A percentile compares a stretch with the other conserved stretches of the same genome.
Evolutionary conservation across 2,329 filamentous ascomycete species (phyloP).

Genomic region (Aspergillus udagawae): DNA sequence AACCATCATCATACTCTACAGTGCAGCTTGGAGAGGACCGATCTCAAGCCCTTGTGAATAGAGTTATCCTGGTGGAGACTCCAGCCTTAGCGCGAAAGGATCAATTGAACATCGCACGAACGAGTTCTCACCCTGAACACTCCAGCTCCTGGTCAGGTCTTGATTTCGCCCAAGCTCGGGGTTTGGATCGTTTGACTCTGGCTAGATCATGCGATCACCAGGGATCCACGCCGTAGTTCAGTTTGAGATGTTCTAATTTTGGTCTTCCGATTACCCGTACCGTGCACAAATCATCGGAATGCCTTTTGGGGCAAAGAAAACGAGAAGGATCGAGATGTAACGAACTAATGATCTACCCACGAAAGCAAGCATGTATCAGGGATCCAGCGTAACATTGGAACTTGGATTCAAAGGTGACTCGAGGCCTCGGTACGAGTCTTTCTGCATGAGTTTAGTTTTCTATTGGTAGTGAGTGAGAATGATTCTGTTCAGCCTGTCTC

Average conservation of each 20-base stretch:
- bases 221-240: neutral
- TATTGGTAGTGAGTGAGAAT: too few relatives aligned
- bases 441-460: too few relatives aligned
- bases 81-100: neutral
- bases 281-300: neutral
- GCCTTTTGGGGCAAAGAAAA: neutral
- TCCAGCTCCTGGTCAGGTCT: neutral
- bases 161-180: neutral
- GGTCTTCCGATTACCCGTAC: neutral
- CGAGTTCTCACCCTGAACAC: neutral
- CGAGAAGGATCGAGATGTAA: too few relatives aligned
- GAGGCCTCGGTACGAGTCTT: too few relatives aligned
- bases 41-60: neutral
- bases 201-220: neutral
- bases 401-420: too few relatives aligned
- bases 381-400: too few relatives aligned
- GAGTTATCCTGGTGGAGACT: neutral
- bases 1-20: neutral
- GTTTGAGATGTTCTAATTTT: neutral
- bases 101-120: neutral
- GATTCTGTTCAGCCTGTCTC: neutral
- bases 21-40: neutral
- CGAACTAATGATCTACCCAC: too few relatives aligned
- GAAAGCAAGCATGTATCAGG: too few relatives aligned
- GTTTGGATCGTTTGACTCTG: neutral